These are phyloP conservation scores for Coemansia sp. DNA, from an alignment of 192 early-diverging fungal species.

Conservation along the genomic window DNA sequence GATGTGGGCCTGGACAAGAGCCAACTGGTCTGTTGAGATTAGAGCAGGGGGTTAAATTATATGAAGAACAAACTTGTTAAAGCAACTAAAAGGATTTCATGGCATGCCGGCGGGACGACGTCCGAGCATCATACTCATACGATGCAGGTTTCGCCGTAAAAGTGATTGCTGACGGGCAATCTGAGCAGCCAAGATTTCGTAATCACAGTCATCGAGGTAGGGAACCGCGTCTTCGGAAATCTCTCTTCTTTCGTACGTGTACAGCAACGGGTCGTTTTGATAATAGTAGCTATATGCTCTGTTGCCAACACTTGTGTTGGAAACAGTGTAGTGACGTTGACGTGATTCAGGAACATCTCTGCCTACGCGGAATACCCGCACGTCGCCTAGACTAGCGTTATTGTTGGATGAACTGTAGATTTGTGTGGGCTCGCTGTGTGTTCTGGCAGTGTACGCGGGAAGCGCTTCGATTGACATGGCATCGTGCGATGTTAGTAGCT, in stretches of 20 bases:
- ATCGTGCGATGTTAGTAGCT: not conserved
- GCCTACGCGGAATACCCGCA: conserved; percentile 25
- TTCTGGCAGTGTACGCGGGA: not conserved
- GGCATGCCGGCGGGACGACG: conserved; percentile 14
- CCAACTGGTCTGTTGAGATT: too few species aligned
- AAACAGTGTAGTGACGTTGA: not conserved
- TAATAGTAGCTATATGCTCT: conserved; percentile 10
- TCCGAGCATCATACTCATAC: conserved; percentile 13
- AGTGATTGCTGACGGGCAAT: conserved; percentile 32
- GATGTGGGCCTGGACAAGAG: too few species aligned
- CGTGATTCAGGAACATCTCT: conserved; percentile 12
- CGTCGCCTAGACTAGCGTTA: conserved; percentile 8
- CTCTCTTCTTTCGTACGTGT: not conserved
- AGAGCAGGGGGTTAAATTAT: too few species aligned
- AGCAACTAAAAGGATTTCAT: not conserved
- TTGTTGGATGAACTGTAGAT: not conserved
- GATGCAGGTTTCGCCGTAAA: conserved; percentile 14
- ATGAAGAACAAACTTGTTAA: too few species aligned
- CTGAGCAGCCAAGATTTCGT: conserved; percentile 33
- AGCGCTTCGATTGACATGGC: not conserved
- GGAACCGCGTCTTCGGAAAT: conserved; percentile 28
- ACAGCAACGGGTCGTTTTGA: conserved; percentile 10
- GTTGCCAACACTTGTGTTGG: conserved; percentile 6
- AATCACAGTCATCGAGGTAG: conserved; percentile 43
- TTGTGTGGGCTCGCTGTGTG: not conserved